Base-by-base conservation (phyloP, 495 filamentous ascomycete species). In the Platismatia glauca region DNA sequence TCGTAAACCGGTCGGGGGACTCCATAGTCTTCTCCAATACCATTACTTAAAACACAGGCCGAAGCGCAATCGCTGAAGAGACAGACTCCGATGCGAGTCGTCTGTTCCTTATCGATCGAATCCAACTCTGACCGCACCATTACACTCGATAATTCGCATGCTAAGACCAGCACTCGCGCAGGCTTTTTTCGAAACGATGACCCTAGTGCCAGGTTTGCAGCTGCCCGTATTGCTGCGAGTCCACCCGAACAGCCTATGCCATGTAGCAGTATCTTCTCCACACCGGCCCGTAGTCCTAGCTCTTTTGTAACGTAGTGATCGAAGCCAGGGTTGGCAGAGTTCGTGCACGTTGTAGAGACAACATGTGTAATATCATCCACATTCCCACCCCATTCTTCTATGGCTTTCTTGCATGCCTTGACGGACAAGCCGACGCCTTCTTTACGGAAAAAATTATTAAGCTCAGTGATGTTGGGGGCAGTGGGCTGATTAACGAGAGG, bases 261-360 rank as follows among this genome's bases (percentile, higher is more conserved):
- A 67, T 85, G 81, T 24, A 87, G 72, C 22, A 87, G 74, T 24
- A 82, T 75, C 59, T 84, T 82, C 62, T 87, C 83, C 7, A 83
- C 77, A 9, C 67, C 68, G 6, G 71, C 64, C 35, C 68, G 68
- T 11, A 87, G 72, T 0, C 79, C 79, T 20, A 88, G 69, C 39
- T 77, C 69, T 59, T 81, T 81, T 15, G 76, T 78, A 11, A 87
- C 84, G 58, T 75, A 83, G 64, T 85, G 81, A 70, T 87, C 85
- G 67, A 83, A 87, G 7, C 85, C 85, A 11, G 85, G 85, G 69
- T 84, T 86, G 31, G 84, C 85, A n/a, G 80, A 81, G 67, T 86
- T 81, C 35, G 85, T 88, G 60, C 82, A 84, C 27, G 85, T 87
- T 0, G 85, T 86, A 22, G 82, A 82, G 16, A 88, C 81, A 58